Conservation (phyloP, 1,284 basidiomycete species). For the Baeospora myosura region DNA sequence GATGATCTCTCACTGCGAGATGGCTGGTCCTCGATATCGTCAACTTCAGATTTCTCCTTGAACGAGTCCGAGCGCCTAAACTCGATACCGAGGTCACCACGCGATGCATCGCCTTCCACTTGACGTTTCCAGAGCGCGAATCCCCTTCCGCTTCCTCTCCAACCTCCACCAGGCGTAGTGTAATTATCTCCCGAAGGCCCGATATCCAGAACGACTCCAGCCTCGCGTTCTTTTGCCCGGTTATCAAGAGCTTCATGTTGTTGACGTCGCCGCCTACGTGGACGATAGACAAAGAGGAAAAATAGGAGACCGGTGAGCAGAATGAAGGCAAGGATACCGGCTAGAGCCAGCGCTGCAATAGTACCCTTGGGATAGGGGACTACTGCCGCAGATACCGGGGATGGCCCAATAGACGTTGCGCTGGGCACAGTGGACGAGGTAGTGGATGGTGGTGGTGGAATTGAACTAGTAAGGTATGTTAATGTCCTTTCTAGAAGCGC, state of each 20-base stretch:
- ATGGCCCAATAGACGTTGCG: slow-evolving; percentile 10
- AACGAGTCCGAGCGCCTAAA: slow-evolving; percentile 30
- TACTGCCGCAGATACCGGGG: slow-evolving; percentile 10
- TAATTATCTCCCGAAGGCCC: slow-evolving; percentile 10
- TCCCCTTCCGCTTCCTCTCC: slow-evolving; percentile 20
- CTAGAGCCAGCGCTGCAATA: slow-evolving; percentile 56
- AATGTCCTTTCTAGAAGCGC: not conserved
- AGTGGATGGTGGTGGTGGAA: not conserved
- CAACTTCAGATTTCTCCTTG: slow-evolving; percentile 16
- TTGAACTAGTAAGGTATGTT: not conserved
- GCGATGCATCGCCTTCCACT: slow-evolving; percentile 24
- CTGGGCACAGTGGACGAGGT: not conserved
- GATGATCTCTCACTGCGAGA: slow-evolving; percentile 16
- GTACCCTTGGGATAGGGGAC: slow-evolving; percentile 38
- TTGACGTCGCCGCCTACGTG: slow-evolving; percentile 25
- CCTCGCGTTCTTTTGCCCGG: slow-evolving; percentile 8
- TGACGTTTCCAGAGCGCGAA: slow-evolving; percentile 36
- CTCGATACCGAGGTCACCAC: slow-evolving; percentile 27
- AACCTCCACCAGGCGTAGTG: slow-evolving; percentile 6
- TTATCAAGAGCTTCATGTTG: slow-evolving; percentile 19
- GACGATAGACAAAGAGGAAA: slow-evolving; percentile 37
- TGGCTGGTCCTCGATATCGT: slow-evolving; percentile 20
- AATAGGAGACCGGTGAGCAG: slow-evolving; percentile 33
- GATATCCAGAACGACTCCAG: slow-evolving; percentile 20
- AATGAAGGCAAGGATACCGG: slow-evolving; percentile 43